Percentiles rank a stretch among this genome's conserved stretches.
phyloP scores from a whole-genome alignment of 192 early-diverging fungal species.

The Backusella westeae region DNA sequence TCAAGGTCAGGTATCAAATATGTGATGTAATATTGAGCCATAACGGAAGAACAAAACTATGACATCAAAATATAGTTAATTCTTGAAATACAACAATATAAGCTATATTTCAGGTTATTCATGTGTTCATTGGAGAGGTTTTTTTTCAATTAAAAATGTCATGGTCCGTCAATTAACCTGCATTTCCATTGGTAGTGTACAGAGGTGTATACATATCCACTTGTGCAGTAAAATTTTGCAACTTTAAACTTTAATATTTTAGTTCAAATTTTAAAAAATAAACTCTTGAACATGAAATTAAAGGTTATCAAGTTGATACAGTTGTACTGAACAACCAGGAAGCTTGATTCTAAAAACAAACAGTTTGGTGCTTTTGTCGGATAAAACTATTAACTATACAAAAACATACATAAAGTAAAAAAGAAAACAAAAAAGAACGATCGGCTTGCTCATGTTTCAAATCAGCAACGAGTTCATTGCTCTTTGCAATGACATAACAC shows the following conservation, averaged over 20 bases:
- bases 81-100: background rate
- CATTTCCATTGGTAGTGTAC: no score
- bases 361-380: background rate
- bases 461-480: background rate
- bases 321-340: no score
- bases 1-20: background rate
- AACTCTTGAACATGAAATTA: no score
- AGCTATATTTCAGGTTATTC: background rate
- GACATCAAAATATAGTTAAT: background rate
- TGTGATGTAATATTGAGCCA: background rate
- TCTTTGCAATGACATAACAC: background rate
- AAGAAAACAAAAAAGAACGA: slow-evolving; percentile 9
- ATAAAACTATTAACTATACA: background rate
- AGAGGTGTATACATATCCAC: no score
- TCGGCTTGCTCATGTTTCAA: background rate
- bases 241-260: no score
- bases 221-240: no score
- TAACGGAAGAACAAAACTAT: background rate
- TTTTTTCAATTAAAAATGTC: background rate
- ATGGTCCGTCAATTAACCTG: no score
- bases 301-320: no score
- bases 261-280: no score
- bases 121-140: background rate
- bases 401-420: background rate
- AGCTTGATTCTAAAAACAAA: background rate